Evolutionary conservation across 768 basidiomycete species (phyloP).

Genomic region (Amanita polypyramis): DNA sequence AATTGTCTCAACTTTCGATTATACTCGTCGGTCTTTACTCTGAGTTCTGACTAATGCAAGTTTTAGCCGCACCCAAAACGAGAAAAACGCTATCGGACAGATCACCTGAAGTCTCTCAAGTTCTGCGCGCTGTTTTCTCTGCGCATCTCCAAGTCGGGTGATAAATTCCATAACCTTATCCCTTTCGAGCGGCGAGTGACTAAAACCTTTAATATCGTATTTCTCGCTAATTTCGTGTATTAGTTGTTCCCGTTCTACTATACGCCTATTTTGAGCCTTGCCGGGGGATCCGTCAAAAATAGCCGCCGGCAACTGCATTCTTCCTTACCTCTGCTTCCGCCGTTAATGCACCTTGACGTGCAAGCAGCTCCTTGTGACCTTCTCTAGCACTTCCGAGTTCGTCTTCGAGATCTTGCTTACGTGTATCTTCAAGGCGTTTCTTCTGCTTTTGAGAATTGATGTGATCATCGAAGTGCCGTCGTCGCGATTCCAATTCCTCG

Average conservation of each 20-base stretch:
- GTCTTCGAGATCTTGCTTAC: conserved; percentile 53
- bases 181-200: conserved; percentile 56
- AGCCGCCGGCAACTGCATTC: background rate
- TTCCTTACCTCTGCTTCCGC: conserved; percentile 60
- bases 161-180: conserved; percentile 69
- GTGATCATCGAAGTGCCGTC: conserved; percentile 51
- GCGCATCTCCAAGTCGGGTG: conserved; percentile 50
- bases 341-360: conserved; percentile 53
- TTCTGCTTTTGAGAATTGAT: conserved; percentile 40
- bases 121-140: conserved; percentile 49
- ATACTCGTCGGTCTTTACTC: conserved; percentile 52
- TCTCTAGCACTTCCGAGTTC: conserved; percentile 38
- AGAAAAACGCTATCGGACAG: background rate
- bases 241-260: conserved; percentile 60
- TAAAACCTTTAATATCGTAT: conserved; percentile 66
- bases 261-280: conserved; percentile 65
- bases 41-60: conserved; percentile 37
- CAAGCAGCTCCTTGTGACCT: conserved; percentile 45
- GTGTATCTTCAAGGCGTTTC: conserved; percentile 34
- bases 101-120: conserved; percentile 61
- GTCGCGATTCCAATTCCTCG: conserved; percentile 51
- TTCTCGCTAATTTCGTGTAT: conserved; percentile 62
- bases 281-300: background rate
- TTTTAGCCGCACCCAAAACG: background rate
- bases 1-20: conserved; percentile 46